Base-by-base conservation (phyloP, 768 basidiomycete species). In the Neoboletus brunneissimus region DNA sequence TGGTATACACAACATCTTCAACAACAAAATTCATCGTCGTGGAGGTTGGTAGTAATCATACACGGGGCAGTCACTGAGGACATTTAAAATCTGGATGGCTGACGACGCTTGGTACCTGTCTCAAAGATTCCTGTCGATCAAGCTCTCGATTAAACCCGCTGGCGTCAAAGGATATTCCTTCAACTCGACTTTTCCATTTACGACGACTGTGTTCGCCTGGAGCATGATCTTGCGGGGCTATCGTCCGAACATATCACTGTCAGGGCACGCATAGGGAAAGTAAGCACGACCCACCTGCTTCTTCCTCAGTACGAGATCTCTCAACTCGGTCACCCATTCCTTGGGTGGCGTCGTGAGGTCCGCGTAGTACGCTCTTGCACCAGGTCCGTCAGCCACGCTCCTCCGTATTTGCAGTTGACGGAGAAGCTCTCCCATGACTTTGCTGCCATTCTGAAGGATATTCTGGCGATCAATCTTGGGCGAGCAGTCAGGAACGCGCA, bases 221-320 rank as follows among this genome's bases (percentile, higher is more conserved):
- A 91, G 85, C 71, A 94, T 88, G 18, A 91, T 79, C 71, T 91
- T 94, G 55, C 92, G 84, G 18, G 92, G 88, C 86, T 93, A 61
- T 52, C 32, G 13, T 44, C 4, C 54, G 51, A 40, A 35, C 13
- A 49, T n/a, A 35, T 56, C 51, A 38, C 0, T 22, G 5, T 49
- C 15, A 47, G 16, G 31, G 22, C 35, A 18, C 12, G 9, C 38
- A 9, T 10, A 51, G 8, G 9, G 22, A 42, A 51, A 20, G 23
- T n/a, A 51, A 52, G 37, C 15, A 51, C 15, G 18, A 74, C 84
- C 13, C 60, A 88, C 90, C 76, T 79, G 78, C 74, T 91, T 91
- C 80, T 91, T 91, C 65, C 73, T 80, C 57, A 94, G 72, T 3
- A 93, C 92, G 22, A 92, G 58, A 61, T 94, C 81, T 37, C 91